A percentile compares a stretch with the other conserved stretches of the same genome.
These are phyloP conservation scores for Berkeleyomyces basicola DNA, from an alignment of 2,329 filamentous ascomycete species.

Conservation along the genomic window DNA sequence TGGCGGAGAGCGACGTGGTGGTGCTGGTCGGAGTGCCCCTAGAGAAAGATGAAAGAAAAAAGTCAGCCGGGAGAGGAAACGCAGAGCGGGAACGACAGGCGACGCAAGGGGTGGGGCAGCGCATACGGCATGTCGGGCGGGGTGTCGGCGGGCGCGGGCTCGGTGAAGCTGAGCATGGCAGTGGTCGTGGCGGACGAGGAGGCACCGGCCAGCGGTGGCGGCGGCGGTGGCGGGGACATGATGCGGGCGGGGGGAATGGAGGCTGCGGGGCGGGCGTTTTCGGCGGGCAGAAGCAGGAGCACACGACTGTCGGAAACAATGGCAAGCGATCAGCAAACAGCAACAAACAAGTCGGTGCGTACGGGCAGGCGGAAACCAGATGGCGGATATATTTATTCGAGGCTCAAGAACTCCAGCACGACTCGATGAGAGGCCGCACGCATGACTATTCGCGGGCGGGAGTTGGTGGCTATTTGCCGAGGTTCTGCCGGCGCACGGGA, in stretches of 20 bases:
- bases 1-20: slow-evolving; percentile 76
- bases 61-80: background rate
- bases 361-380: no score
- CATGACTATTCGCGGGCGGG: no score
- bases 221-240: background rate
- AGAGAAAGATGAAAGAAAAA: background rate
- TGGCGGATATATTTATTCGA: no score
- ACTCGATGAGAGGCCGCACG: no score
- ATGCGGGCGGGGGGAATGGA: background rate
- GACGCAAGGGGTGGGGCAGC: background rate
- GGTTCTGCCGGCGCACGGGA: no score
- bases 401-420: no score
- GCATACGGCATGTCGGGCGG: slow-evolving; percentile 81
- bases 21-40: slow-evolving; percentile 88
- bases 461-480: no score
- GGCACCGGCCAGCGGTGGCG: background rate
- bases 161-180: background rate
- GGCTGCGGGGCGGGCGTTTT: no score
- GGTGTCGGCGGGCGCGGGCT: slow-evolving; percentile 49
- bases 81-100: background rate
- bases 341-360: no score
- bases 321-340: background rate
- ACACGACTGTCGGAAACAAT: background rate
- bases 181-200: background rate
- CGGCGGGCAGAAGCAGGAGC: no score